Evolutionary conservation across 495 filamentous ascomycete genomes (phyloP), one percentile per base, ranked within the genome.

Genomic region (Letharia lupina): DNA sequence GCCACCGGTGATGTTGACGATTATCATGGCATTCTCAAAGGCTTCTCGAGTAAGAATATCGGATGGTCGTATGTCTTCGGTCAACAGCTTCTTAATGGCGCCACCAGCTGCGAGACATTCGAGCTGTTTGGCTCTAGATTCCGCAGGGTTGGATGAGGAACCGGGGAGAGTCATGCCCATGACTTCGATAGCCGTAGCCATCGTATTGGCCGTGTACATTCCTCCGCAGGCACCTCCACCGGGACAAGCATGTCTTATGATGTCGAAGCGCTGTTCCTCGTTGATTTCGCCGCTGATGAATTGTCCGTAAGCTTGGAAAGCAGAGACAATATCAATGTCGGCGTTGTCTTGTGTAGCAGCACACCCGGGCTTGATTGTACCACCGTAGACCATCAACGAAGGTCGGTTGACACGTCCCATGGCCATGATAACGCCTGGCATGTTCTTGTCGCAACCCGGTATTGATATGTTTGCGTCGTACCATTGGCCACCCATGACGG

Each of bases 381-480:
- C 94, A 68, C 94, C 94, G 76, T 98, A 98, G 31, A 98, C 89
- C 95, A 98, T 98, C 70, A 98, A 74, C 66, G 88, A 90, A 39
- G 94, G 94, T 62, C 94, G 81, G 79, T 98, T 98, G 71, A 96
- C 86, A 60, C 94, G 83, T 40, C 91, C 94, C 94, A 97, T 97
- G 52, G 94, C 95, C 80, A 98, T 98, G 67, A 97, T 78, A 45
- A 97, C 94, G 78, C 94, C 94, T 10, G 94, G 94, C 95, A 98
- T 97, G 78, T 98, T 98, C 87, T 98, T 98, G 82, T 98, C 95
- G 77, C 94, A 98, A 50, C 94, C 94, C n/a, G 94, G 94, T 71
- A 98, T 90, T 28, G 91, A 95, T 74, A 98, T 91, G 75, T 98
- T 98, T 73, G 90, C 94, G 77, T 98, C 94, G 75, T 98, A 98